Evolutionary conservation across 2,329 filamentous ascomycete species (phyloP).

Genomic region (Hypomyces perniciosus): DNA sequence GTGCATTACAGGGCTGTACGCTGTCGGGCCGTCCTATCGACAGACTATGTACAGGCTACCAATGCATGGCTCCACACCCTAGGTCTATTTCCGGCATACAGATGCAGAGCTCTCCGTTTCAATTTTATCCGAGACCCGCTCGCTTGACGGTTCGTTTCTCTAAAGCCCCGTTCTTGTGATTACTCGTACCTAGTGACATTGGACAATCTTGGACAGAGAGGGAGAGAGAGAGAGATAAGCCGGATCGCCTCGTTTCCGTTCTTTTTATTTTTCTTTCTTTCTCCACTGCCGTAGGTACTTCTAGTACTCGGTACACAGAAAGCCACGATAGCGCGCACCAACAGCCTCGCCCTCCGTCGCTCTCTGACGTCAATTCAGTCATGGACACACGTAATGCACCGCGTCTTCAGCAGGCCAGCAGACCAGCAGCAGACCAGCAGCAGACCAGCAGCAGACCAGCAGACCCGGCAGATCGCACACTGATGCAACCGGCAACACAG

Average conservation of each 20-base stretch:
- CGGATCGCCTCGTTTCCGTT: too few relatives aligned
- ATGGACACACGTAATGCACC: not conserved
- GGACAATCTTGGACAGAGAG: too few relatives aligned
- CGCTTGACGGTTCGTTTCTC: not conserved
- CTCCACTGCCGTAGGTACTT: too few relatives aligned
- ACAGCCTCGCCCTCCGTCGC: not conserved
- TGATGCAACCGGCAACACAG: too few relatives aligned
- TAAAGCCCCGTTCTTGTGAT: not conserved
- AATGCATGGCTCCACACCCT: not conserved
- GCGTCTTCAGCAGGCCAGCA: too few relatives aligned
- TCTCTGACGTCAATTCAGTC: constrained; percentile 1
- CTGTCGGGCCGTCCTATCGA: not conserved
- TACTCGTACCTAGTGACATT: too few relatives aligned
- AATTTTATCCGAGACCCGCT: not conserved
- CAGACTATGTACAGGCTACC: not conserved
- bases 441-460: not conserved
- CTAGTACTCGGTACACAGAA: not conserved
- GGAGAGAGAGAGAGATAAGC: too few relatives aligned
- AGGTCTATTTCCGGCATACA: constrained; percentile 13
- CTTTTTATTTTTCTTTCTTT: too few relatives aligned
- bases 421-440: not conserved
- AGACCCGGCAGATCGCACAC: too few relatives aligned
- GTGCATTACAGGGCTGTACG: not conserved
- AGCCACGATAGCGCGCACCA: too few relatives aligned
- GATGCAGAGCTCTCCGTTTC: not conserved